Conservation (phyloP, 129 eudicot species). For the Tagetes patula region DNA sequence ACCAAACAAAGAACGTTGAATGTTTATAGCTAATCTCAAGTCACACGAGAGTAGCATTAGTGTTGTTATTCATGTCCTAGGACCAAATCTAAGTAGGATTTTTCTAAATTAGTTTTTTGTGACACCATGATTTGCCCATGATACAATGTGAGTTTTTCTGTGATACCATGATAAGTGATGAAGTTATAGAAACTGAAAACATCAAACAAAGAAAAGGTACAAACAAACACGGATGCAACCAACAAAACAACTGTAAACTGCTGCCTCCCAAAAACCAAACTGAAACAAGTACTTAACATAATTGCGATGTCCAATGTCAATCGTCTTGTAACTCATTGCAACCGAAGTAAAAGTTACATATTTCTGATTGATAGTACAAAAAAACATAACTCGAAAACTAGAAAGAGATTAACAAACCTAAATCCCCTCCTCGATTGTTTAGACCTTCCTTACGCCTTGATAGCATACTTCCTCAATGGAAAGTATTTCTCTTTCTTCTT, state of each 20-base stretch:
- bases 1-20: too few species aligned
- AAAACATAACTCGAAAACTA: conserved; percentile 25
- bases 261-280: neutral
- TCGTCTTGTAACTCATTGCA: conserved; percentile 18
- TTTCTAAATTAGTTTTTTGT: too few species aligned
- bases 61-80: too few species aligned
- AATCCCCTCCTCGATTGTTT: conserved; percentile 9
- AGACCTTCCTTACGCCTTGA: conserved; percentile 50
- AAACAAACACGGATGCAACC: conserved; percentile 1
- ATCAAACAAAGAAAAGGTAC: neutral
- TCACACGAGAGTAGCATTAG: too few species aligned
- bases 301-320: conserved; percentile 6
- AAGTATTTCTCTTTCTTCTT: conserved; percentile 73
- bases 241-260: conserved; percentile 11
- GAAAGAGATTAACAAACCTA: conserved; percentile 30
- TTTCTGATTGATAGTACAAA: conserved; percentile 23
- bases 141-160: too few species aligned
- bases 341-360: conserved; percentile 21
- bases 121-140: too few species aligned
- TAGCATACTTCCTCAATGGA: conserved; percentile 67
- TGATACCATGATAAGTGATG: too few species aligned
- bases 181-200: neutral
- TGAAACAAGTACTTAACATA: conserved; percentile 13
- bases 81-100: too few species aligned
- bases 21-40: too few species aligned